Evolutionary conservation across 805 yeast species (phyloP), one percentile per base, ranked within the genome.

Genomic region (Cyberlindnera mrakii): DNA sequence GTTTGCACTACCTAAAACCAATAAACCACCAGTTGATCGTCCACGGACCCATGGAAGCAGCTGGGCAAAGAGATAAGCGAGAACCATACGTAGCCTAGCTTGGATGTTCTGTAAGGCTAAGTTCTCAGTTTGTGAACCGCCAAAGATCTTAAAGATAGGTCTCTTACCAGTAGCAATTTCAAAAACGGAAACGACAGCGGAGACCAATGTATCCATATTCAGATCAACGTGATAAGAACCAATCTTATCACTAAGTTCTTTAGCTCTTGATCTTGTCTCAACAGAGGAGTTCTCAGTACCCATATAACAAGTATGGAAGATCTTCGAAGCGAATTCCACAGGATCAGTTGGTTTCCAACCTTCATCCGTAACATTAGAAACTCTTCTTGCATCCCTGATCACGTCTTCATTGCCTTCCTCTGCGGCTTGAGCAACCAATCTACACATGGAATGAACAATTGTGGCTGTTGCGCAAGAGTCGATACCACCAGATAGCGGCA

Each of bases 381-480:
- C 74, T 35, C 71, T 63, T 46, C 83, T 78, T 2, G 85, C 83
- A 65, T 93, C 99, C 16, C 58, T 62, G 42, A 90, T 73, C 5
- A 93, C 99, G 55, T 82, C 88, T 41, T 69, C 50, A 53, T 87
- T 81, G 8, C 89, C 90, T n/a, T 73, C 68, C 10, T 59, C 57
- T 38, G 82, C 77, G n/a, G 86, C 90, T 15, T 74, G 63, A 1
- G 79, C 80, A 0, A 91, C 97, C 16, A 91, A 66, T 30, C 88
- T 70, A 60, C 98, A 91, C 99, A 93, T 93, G 17, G 95, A 85
- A 58, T 84, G 86, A 23, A 93, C 95, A 54, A 93, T 89, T 15
- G 85, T 85, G 0, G 98, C 93, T 0, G 99, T 93, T 2, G 99
- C 96, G 69, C 99, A 95, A 30, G 96, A 85, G 60, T 93, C 99